Base-by-base conservation (phyloP, 2,329 filamentous ascomycete genomes). In the Monilinia laxa region DNA sequence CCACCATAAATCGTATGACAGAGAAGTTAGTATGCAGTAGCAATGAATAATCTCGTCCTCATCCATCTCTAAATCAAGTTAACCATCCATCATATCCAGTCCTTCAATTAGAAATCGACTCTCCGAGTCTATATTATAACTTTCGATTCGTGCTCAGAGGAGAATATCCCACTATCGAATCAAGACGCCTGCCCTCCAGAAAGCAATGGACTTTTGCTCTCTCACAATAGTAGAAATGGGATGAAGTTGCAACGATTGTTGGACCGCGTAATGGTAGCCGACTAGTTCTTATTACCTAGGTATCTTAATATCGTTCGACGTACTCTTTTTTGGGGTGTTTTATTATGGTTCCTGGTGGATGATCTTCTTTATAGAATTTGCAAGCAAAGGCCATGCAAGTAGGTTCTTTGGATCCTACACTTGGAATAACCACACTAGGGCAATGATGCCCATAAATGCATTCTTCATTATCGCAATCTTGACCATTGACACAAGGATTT, bases 371-470 rank as follows among this genome's bases (percentile, higher is more conserved):
- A 2, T 76, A 74, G 73, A 87, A 88, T 69, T 83, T 83, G 79
- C 85, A 88, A 72, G 79, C 82, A 20, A 83, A 82, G 68, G 85
- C 82, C 20, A 75, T 78, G 75, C 85, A 88, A 31, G 79, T 71
- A 4, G 81, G 82, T 51, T 85, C 80, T 35, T 73, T 71, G 1
- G 65, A 64, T 12, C 59, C 65, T 14, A 49, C 38, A 28, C 65
- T 55, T 47, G 65, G 58, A 25, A 67, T 68, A n/a, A 69, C 71
- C 56, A 73, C 69, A 71, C 68, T 72, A n/a, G 71, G 73, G 53
- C 75, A 76, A 63, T 88, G 82, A 73, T 88, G 86, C 3, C 86
- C 86, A 71, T 88, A 88, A 67, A 88, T 87, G 73, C 86, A 88
- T 69, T 83, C 82, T 1, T 82, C 80, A 4, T 81, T 76, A 9